Base-by-base conservation (phyloP, 1,284 basidiomycete genomes). In the Apiotrichum akiyoshidainum region DNA sequence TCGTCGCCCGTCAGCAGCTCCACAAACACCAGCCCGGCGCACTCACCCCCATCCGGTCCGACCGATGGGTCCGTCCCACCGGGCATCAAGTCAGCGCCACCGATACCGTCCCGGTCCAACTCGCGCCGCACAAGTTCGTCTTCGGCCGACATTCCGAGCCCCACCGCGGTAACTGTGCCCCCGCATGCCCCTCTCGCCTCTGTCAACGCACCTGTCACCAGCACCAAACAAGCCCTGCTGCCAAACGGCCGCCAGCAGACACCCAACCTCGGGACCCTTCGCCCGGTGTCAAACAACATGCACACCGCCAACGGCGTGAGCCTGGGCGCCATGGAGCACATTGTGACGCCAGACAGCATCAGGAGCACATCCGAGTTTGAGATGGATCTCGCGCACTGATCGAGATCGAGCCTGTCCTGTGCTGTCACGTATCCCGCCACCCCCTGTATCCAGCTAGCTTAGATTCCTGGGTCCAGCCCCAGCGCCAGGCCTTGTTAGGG, bases 321-420 rank as follows among this genome's bases (percentile, higher is more conserved):
- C 37, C 12, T 37, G 2, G 48, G 39, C 37, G 19, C 34, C 5
- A 50, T 50, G 48, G 48, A 50, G 35, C 48, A 50, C 48, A 50
- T 50, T 16, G 17, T 50, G 11, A 50, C 48, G 2, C 48, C 48
- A 6, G 48, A 39, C 35, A 50, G 48, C 35, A 19, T 35, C 12
- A 50, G 7, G 19, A 37, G 33, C 7, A 39, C 13, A 10, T 19
- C 16, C 34, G 48, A 40, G 14, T 50, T 50, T 26, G 22, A 34
- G 16, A 11, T 33, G 26, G 46, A 47, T 14, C 8, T 17, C 17
- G 31, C 31, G 12, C 46, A 33, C 34, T n/a, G 34, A 31, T 31
- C 26, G 26, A 3, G 26, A 31, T 31, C 3, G 26, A 31, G 26
- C 26, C n/a, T n/a, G n/a, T n/a, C 26, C 26, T 31, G 3, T 31